phyloP scores from a whole-genome alignment of 164 flowering plant genomes.

The Piper betle region DNA sequence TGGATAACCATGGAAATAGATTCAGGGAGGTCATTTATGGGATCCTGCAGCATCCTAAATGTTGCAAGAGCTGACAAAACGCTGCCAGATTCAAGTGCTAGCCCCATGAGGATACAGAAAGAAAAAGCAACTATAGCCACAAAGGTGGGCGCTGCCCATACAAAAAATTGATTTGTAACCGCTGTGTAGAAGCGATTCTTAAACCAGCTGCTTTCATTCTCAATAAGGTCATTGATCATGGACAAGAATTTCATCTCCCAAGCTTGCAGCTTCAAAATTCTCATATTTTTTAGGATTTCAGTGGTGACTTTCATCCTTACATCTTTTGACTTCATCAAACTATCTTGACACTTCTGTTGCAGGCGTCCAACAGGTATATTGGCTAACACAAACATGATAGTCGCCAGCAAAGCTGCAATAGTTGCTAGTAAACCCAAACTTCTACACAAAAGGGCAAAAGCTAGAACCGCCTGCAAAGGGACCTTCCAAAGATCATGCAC shows the following conservation, averaged over 20 bases:
- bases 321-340: conserved; percentile 64
- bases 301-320: conserved; percentile 59
- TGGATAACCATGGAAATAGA: conserved; percentile 51
- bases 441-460: conserved; percentile 45
- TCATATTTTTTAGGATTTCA: conserved; percentile 66
- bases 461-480: conserved; percentile 39
- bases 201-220: conserved; percentile 48
- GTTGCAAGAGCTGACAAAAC: no score
- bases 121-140: conserved; percentile 53
- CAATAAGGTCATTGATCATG: conserved; percentile 35
- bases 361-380: conserved; percentile 45
- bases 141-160: conserved; percentile 57
- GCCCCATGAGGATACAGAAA: conserved; percentile 39
- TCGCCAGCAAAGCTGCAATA: conserved; percentile 38
- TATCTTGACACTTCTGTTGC: conserved; percentile 37
- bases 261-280: conserved; percentile 68
- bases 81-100: conserved; percentile 59
- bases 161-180: conserved; percentile 31
- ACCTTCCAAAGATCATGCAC: conserved; percentile 70
- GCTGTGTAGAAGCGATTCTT: conserved; percentile 32
- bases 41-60: conserved; percentile 54
- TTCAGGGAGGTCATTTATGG: conserved; percentile 56
- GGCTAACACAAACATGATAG: conserved; percentile 37
- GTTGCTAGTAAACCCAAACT: conserved; percentile 61
- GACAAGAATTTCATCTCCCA: conserved; percentile 74